Evolutionary conservation across 2,329 filamentous ascomycete genomes (phyloP).

Genomic region (Pestalotiopsis sp.): DNA sequence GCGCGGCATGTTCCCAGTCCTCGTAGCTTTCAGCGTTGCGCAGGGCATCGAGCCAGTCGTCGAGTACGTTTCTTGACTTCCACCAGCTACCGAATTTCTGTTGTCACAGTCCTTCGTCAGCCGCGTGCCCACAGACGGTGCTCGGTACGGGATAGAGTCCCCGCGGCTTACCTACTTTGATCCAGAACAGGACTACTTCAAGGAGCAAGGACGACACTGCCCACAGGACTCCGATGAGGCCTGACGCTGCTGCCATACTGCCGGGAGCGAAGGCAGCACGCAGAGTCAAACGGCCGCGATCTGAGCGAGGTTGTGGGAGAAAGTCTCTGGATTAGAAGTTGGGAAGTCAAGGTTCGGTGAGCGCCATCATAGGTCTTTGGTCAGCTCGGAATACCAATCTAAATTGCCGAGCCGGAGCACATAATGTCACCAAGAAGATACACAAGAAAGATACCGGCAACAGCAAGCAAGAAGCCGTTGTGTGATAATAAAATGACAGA

Average conservation of each 20-base stretch:
- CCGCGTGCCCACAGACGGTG: not conserved
- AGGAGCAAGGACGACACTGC: constrained; percentile 61
- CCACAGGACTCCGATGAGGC: constrained; percentile 35
- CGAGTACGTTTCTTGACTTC: constrained; percentile 63
- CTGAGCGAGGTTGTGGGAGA: not conserved
- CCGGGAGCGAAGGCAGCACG: not conserved
- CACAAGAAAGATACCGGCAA: not conserved
- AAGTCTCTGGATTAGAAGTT: not conserved
- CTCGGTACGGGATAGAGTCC: not conserved
- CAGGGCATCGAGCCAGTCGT: constrained; percentile 68
- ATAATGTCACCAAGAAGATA: not conserved
- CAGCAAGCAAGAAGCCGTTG: not conserved
- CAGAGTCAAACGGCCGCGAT: not conserved
- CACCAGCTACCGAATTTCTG: constrained; percentile 73
- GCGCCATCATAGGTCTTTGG: not conserved
- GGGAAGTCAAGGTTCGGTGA: not conserved
- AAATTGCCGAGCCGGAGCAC: not conserved
- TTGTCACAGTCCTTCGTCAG: not conserved
- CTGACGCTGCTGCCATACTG: constrained; percentile 54
- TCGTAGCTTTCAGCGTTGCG: constrained; percentile 72
- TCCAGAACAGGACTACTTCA: constrained; percentile 67
- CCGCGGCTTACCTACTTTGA: constrained; percentile 44
- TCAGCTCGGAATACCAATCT: not conserved
- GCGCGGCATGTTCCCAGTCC: constrained; percentile 85
- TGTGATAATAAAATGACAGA: not conserved